phyloP scores from a whole-genome alignment of 768 basidiomycete species.

The Amanita brunnescens region DNA sequence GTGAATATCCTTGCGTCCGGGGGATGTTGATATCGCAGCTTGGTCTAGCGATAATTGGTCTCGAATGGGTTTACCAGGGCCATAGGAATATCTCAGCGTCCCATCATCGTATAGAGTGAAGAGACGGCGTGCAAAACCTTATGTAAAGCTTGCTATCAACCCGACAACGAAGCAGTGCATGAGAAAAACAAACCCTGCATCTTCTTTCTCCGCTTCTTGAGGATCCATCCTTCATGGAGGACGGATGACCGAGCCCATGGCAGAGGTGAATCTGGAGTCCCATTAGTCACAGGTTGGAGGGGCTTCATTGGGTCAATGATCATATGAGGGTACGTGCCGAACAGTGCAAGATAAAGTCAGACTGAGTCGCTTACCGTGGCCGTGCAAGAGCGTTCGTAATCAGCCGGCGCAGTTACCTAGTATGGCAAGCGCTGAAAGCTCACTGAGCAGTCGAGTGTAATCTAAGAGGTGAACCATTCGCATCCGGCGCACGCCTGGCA shows the following conservation, averaged over 20 bases:
- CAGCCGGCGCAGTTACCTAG: neutral
- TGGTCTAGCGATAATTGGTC: conserved; percentile 59
- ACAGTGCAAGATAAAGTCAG: no score
- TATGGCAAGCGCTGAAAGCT: neutral
- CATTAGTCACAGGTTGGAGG: neutral
- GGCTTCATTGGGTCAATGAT: neutral
- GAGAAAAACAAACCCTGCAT: conserved; percentile 58
- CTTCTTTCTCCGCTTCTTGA: conserved; percentile 83
- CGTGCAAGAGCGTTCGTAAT: neutral
- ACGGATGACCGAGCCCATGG: conserved; percentile 17
- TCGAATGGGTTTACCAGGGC: conserved; percentile 60
- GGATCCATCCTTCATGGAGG: conserved; percentile 66
- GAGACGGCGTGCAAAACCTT: conserved; percentile 82
- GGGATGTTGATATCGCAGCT: conserved; percentile 70
- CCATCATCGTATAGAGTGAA: conserved; percentile 65
- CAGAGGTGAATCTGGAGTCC: neutral
- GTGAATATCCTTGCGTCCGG: conserved; percentile 73
- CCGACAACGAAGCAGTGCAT: neutral
- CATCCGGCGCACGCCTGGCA: neutral
- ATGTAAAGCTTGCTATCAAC: neutral
- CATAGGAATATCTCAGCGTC: conserved; percentile 65
- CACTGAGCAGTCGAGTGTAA: no score
- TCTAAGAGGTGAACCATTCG: no score
- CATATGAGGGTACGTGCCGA: no score
- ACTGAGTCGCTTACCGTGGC: neutral